phyloP scores from a whole-genome alignment of 2,329 filamentous ascomycete species.

The Pestalotiopsis sp. region DNA sequence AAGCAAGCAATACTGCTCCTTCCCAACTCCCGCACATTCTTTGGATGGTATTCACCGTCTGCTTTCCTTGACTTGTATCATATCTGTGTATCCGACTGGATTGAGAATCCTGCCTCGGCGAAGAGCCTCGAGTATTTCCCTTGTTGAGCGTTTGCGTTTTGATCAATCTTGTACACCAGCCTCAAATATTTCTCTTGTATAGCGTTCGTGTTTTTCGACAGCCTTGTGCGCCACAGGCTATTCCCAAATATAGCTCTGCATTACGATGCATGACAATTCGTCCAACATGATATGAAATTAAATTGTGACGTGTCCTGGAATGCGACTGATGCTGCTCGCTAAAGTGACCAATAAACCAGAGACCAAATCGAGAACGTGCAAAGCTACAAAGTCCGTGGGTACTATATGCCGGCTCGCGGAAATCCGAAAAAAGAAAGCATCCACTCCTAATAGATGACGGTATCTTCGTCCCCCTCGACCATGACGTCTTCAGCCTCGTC shows the following conservation, averaged over 20 bases:
- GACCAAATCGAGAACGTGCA: too few relatives aligned
- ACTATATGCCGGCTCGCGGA: background rate
- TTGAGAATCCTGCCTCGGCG: background rate
- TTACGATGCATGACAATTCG: too few relatives aligned
- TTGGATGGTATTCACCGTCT: background rate
- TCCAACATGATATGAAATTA: too few relatives aligned
- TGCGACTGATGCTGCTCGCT: background rate
- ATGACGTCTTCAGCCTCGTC: constrained; percentile 78
- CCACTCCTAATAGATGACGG: constrained; percentile 75
- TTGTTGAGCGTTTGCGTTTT: background rate
- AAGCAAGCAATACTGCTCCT: background rate
- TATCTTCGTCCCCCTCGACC: constrained; percentile 85
- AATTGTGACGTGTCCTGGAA: background rate
- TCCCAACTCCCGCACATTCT: background rate
- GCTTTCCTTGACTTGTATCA: background rate
- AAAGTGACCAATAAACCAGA: background rate
- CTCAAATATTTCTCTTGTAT: background rate
- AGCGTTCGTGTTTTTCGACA: background rate
- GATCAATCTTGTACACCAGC: background rate
- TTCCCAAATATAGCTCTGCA: too few relatives aligned
- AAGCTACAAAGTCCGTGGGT: too few relatives aligned
- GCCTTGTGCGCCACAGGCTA: background rate
- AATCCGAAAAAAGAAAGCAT: constrained; percentile 27
- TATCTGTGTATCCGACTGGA: background rate
- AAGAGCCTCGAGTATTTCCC: background rate